Conservation (phyloP, 768 basidiomycete genomes). For the Serendipita sp. region DNA sequence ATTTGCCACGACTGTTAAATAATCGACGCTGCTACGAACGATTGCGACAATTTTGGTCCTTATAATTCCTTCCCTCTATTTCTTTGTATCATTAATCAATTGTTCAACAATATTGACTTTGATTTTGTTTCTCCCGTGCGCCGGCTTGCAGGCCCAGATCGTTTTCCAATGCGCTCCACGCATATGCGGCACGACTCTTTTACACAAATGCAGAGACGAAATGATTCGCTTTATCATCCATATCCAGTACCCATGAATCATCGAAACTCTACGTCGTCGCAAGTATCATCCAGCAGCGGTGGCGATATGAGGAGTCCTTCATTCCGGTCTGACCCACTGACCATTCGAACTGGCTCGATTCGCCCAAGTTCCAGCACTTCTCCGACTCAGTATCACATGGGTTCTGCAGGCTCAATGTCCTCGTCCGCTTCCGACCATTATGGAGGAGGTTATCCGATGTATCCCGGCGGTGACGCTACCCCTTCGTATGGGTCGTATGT, state of each 20-base stretch:
- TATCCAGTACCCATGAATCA: not conserved
- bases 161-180: not conserved
- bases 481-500: not conserved
- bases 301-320: not conserved
- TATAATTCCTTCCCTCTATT: constrained; percentile 1
- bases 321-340: not conserved
- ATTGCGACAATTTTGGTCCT: not conserved
- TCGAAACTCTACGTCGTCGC: not conserved
- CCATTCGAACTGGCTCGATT: not conserved
- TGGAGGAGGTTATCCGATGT: not conserved
- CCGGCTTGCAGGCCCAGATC: not conserved
- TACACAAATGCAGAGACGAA: not conserved
- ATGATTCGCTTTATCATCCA: not conserved
- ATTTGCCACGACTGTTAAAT: not conserved
- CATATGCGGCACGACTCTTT: not conserved
- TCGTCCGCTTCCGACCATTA: not conserved
- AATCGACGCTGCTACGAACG: not conserved
- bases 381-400: not conserved
- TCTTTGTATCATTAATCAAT: not conserved
- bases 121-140: not conserved
- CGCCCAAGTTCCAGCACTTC: not conserved
- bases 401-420: not conserved
- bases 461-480: not conserved
- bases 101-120: not conserved
- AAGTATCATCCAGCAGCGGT: not conserved